Evolutionary conservation across 2,329 filamentous ascomycete genomes (phyloP).

Genomic region (Colletotrichum trifolii): DNA sequence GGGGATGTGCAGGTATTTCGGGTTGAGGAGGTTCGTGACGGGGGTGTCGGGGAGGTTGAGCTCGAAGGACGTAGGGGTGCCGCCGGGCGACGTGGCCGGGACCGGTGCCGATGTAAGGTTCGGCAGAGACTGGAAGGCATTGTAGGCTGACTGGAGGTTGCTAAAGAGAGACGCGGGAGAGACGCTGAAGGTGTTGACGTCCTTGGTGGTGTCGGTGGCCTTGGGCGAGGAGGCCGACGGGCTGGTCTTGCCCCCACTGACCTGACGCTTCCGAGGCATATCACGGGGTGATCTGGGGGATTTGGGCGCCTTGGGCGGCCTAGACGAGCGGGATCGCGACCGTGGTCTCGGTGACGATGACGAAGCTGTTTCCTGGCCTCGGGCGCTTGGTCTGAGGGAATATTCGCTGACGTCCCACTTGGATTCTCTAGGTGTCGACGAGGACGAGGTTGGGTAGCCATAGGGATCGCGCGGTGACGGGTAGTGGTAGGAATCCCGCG

Average conservation of each 20-base stretch:
- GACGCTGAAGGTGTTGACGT: slow-evolving; percentile 6
- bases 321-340: slow-evolving; percentile 23
- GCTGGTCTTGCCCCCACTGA: slow-evolving; percentile 9
- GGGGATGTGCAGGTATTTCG: slow-evolving; percentile 25
- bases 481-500: slow-evolving; percentile 10
- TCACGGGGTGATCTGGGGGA: slow-evolving; percentile 8
- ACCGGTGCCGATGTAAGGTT: slow-evolving; percentile 13
- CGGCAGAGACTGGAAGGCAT: slow-evolving; percentile 26
- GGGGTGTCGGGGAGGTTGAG: slow-evolving; percentile 30
- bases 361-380: slow-evolving; percentile 14
- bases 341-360: slow-evolving; percentile 16
- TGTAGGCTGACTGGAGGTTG: slow-evolving; percentile 29
- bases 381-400: slow-evolving; percentile 26
- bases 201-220: background rate
- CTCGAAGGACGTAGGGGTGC: slow-evolving; percentile 16
- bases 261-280: slow-evolving; percentile 26
- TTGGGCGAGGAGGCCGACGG: background rate
- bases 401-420: slow-evolving; percentile 24
- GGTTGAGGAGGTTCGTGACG: slow-evolving; percentile 34
- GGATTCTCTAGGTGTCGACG: slow-evolving; percentile 16
- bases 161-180: slow-evolving; percentile 17
- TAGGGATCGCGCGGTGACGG: slow-evolving; percentile 13
- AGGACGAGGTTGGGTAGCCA: slow-evolving; percentile 14
- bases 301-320: background rate
- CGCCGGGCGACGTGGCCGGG: background rate